Base-by-base conservation (phyloP, 2,329 filamentous ascomycete genomes). In the Botryotinia globosa region DNA sequence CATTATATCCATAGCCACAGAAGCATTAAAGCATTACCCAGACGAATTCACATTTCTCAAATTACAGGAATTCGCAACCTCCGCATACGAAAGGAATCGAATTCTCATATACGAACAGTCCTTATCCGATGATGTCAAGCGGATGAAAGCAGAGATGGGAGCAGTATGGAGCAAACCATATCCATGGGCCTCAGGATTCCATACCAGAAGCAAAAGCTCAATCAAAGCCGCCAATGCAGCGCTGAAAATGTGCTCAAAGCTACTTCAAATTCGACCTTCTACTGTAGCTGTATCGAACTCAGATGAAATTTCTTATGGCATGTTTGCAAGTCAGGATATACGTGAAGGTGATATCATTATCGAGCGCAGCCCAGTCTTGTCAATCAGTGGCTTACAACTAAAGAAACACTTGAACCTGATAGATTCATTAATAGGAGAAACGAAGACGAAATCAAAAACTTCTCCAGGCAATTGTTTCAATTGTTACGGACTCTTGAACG, bases 241-340 rank as follows among this genome's bases (percentile, higher is more conserved):
- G 12, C n/a, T 64, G 14, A 22, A n/a, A 18, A 25, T 25, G 8
- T 64, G 29, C 12, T 64, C 62, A 20, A 32, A 64, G 29, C 18
- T 45, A 25, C 42, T 25, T 2, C 20, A 2, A 32, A 64, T 64
- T 0, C 18, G 14, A 32, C n/a, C 29, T 45, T 64, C 29, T 0
- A 64, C 29, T 48, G 10, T 64, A 18, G 20, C 9, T 32, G 14
- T 48, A 45, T 14, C 62, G 48, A 6, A 16, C 42, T 45, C 42
- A 2, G 18, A 34, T 25, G 29, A 32, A 32, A 3, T 48, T 8
- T 64, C 42, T 29, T 64, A 64, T 20, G n/a, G 62, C 5, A 48
- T 72, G 12, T 74, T 74, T 39, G 65, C 74, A n/a, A 73, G 54
- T 8, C 29, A 58, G 16, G 48, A 69, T 67, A 64, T 64, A 20